Base-by-base conservation (phyloP, 2,329 filamentous ascomycete species). In the Colletotrichum salicis region DNA sequence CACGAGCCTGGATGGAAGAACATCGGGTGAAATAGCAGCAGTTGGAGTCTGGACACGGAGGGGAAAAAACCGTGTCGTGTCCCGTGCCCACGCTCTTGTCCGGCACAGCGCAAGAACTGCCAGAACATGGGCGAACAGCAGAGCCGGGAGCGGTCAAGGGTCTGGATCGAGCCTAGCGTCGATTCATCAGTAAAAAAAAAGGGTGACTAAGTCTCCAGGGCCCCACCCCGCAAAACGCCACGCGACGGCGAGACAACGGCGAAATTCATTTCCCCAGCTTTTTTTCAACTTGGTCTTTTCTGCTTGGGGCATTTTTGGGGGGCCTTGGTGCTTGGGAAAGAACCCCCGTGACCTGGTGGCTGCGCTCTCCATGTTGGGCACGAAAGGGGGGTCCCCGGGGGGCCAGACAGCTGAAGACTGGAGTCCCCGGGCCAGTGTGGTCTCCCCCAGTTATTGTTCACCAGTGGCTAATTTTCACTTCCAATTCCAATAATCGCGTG, bases 231-330 rank as follows among this genome's bases (percentile, higher is more conserved):
- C 71, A 73, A 71, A 68, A 73, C 73, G 67, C 73, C 73, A 74
- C 71, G 73, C 73, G 71, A 74, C 73, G 73, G 73, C 73, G 73
- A 73, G 71, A 74, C 73, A 74, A 73, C 73, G 73, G 73, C 64
- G 48, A 67, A 73, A 71, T 67, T 19, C 41, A 48, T 45, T 72
- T 70, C 67, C 67, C 64, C 62, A 58, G 66, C 61, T 67, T 71
- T 67, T 57, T 31, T 35, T 41, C 31, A 41, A 10, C 8, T 22
- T 48, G 19, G 35, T 24, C 48, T 48, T 12, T 45, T 60, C 12
- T 62, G 37, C 27, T 5, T n/a, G 45, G n/a, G n/a, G 41, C 54
- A 19, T 41, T 41, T 41, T 19, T 15, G 13, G 5, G 37, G 37
- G 31, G 37, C 37, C 37, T 41, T 19, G 37, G 37, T 41, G 13